Evolutionary conservation across 345 rosid species (phyloP).

Genomic region (Nasturtium officinale): DNA sequence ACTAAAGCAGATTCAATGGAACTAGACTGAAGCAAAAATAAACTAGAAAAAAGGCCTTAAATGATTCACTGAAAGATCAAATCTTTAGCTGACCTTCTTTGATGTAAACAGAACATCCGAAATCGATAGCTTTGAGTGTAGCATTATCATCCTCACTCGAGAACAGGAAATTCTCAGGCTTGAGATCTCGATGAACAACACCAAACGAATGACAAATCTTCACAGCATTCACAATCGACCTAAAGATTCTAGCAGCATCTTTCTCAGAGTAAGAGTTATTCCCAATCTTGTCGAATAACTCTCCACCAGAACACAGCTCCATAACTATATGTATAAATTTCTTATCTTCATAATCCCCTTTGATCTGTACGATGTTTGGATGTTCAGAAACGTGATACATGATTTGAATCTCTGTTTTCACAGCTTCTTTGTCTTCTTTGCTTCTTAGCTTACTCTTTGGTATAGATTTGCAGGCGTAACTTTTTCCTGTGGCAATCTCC

Average conservation of each 20-base stretch:
- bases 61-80: background rate
- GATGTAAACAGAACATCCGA: conserved; percentile 72
- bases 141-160: conserved; percentile 57
- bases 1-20: background rate
- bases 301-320: conserved; percentile 82
- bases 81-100: conserved; percentile 55
- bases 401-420: conserved; percentile 64
- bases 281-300: conserved; percentile 64
- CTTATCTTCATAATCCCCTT: conserved; percentile 61
- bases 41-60: background rate
- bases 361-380: conserved; percentile 66
- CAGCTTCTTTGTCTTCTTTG: conserved; percentile 54
- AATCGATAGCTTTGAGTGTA: conserved; percentile 72
- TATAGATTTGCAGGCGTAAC: conserved; percentile 72
- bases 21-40: background rate
- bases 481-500: conserved; percentile 58
- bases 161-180: conserved; percentile 81
- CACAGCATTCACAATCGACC: conserved; percentile 63
- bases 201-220: conserved; percentile 68
- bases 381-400: conserved; percentile 73
- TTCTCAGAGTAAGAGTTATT: conserved; percentile 55
- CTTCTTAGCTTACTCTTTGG: conserved; percentile 54
- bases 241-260: conserved; percentile 61
- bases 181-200: conserved; percentile 72
- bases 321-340: conserved; percentile 68